These are phyloP conservation scores for Nyctanthes arbortristis DNA, from an alignment of 257 asterid species.

Conservation along the genomic window DNA sequence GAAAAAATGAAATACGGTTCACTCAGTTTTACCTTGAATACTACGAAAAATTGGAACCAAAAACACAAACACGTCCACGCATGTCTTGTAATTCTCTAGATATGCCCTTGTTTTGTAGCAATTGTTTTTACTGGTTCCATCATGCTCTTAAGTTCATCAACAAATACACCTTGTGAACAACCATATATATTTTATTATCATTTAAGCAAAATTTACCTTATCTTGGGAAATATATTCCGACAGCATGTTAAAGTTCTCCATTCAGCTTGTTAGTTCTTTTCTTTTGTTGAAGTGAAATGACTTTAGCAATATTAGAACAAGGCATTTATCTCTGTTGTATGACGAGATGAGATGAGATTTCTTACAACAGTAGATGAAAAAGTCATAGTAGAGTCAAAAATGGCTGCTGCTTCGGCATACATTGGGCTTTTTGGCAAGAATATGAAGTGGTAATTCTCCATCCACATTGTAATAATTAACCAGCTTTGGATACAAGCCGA, in stretches of 20 bases:
- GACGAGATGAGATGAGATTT: not conserved
- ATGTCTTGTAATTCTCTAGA: conserved; percentile 42
- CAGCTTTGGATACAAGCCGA: not conserved
- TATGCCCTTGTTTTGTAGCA: no score
- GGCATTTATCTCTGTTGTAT: no score
- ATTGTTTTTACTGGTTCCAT: no score
- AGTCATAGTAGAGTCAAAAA: conserved; percentile 8
- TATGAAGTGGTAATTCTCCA: conserved; percentile 21
- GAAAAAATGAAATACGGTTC: no score
- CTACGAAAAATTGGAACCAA: no score
- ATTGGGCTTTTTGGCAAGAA: conserved; percentile 22
- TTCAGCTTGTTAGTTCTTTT: no score
- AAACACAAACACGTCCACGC: conserved; percentile 6
- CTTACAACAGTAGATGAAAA: conserved; percentile 21
- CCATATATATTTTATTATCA: not conserved
- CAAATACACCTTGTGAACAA: not conserved
- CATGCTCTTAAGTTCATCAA: no score
- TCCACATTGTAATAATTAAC: not conserved
- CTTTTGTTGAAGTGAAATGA: no score
- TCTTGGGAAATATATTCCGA: no score
- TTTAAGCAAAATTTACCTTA: not conserved
- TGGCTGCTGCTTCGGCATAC: conserved; percentile 21
- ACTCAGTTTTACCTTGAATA: no score
- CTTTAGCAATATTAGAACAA: no score
- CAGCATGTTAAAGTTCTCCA: no score